Conservation (phyloP, 345 rosid species). For the Carallia pectinifolia region DNA sequence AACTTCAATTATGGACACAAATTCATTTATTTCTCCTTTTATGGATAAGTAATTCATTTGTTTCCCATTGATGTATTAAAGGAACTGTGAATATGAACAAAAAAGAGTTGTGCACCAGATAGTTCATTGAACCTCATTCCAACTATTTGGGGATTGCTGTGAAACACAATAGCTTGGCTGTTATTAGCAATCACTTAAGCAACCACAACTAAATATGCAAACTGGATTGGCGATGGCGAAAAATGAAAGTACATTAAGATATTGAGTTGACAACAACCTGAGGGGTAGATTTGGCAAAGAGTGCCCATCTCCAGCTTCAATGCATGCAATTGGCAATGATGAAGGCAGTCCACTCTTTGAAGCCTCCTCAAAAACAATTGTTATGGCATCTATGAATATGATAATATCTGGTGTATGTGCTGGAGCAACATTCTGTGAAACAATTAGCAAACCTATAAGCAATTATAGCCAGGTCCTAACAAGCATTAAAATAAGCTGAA, state of each 20-base stretch:
- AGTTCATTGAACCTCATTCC: background rate
- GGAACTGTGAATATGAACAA: background rate
- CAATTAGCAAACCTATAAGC: conserved; percentile 5
- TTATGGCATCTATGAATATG: conserved; percentile 80
- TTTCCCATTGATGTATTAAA: conserved; percentile 8
- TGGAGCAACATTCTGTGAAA: conserved; percentile 85
- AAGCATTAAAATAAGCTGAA: background rate
- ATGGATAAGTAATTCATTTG: background rate
- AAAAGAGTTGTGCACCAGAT: background rate
- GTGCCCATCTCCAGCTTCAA: conserved; percentile 84
- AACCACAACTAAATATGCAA: conserved; percentile 2
- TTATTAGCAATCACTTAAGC: background rate
- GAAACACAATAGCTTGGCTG: background rate
- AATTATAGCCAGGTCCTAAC: conserved; percentile 2
- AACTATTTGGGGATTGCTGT: conserved; percentile 7
- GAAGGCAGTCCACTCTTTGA: conserved; percentile 64
- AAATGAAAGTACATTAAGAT: conserved; percentile 24
- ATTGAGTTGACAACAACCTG: conserved; percentile 49
- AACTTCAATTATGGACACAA: too few species aligned
- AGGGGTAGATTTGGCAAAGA: conserved; percentile 85
- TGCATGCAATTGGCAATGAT: conserved; percentile 89
- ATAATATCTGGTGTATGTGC: conserved; percentile 64
- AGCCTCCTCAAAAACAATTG: conserved; percentile 84
- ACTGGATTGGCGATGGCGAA: conserved; percentile 1
- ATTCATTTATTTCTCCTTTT: background rate